Evolutionary conservation across 75 land plant genomes (phyloP).

Genomic region (Isoetes taiwanensis): DNA sequence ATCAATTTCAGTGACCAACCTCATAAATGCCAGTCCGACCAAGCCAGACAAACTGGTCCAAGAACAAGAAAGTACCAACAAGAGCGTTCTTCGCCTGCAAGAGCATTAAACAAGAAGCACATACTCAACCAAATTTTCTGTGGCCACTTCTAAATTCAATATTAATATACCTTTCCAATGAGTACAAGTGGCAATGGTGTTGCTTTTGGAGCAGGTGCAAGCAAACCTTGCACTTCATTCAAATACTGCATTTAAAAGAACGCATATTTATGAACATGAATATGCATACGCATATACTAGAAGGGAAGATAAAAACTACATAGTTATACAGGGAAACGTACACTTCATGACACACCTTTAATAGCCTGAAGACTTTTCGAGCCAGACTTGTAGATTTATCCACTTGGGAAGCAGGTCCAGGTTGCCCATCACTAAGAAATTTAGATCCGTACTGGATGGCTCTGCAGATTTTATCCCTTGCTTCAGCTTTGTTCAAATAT

Average conservation of each 20-base stretch:
- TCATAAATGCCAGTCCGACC: conserved; percentile 81
- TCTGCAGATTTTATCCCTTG: conserved; percentile 93
- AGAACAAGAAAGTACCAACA: conserved; percentile 72
- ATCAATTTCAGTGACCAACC: conserved; percentile 28
- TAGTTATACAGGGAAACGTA: too few relatives aligned
- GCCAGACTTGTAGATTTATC: conserved; percentile 91
- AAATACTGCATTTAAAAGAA: conserved; percentile 66
- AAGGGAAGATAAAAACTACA: too few relatives aligned
- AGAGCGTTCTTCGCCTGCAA: conserved; percentile 85
- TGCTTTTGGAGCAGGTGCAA: conserved; percentile 62
- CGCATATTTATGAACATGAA: too few relatives aligned
- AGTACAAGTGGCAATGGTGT: conserved; percentile 80
- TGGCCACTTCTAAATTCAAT: not conserved
- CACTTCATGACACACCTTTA: conserved; percentile 41
- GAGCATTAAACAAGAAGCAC: not conserved
- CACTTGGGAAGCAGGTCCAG: conserved; percentile 85
- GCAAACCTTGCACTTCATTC: conserved; percentile 76
- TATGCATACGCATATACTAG: too few relatives aligned
- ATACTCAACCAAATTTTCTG: not conserved
- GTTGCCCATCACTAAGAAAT: conserved; percentile 85
- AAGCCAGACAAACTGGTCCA: conserved; percentile 97
- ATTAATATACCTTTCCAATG: conserved; percentile 62
- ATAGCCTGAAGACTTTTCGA: conserved; percentile 83
- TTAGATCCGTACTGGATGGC: conserved; percentile 96
- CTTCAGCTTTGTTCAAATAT: conserved; percentile 88